Conservation (phyloP, 345 rosid genomes). For the Eucalyptus pauciflora region DNA sequence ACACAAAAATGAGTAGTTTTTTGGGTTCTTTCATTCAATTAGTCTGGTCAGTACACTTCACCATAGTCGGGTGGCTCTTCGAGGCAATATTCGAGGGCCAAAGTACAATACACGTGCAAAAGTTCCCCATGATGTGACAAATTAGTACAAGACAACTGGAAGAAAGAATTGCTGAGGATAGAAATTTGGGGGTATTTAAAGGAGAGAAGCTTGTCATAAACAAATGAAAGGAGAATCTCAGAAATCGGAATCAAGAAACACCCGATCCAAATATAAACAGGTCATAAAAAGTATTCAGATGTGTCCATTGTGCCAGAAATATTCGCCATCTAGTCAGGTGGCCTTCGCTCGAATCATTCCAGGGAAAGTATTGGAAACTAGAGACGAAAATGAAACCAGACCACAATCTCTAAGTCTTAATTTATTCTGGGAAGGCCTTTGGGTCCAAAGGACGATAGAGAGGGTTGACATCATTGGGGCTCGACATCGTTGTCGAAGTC, state of each 20-base stretch:
- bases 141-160: neutral
- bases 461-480: neutral
- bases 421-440: neutral
- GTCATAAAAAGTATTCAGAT: neutral
- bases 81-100: neutral
- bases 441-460: neutral
- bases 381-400: neutral
- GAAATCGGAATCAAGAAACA: neutral
- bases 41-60: neutral
- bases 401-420: neutral
- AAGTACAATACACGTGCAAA: neutral
- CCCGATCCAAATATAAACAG: neutral
- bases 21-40: neutral
- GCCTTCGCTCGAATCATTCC: neutral
- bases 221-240: neutral
- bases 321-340: neutral
- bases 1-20: neutral
- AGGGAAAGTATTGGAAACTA: neutral
- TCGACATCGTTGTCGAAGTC: constrained; percentile 19
- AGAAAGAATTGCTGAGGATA: neutral
- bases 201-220: neutral
- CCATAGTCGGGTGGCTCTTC: neutral
- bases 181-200: neutral
- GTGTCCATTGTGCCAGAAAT: neutral
- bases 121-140: neutral